Base-by-base conservation (phyloP, 2,329 filamentous ascomycete genomes). In the Monosporascus ibericus region DNA sequence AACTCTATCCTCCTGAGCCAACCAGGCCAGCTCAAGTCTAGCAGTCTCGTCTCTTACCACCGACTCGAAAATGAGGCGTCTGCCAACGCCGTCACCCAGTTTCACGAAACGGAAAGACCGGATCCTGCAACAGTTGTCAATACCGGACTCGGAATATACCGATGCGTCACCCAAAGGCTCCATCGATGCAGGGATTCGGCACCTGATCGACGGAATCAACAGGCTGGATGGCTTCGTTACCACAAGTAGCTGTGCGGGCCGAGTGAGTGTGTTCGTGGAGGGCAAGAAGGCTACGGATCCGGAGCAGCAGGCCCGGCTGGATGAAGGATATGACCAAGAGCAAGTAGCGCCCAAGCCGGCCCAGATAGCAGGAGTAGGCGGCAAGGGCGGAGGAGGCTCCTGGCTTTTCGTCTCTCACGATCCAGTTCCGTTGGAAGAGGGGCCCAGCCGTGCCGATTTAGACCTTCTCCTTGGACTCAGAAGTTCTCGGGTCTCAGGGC, bases 331-430 rank as follows among this genome's bases (percentile, higher is more conserved):
- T 27, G 34, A 30, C 44, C 49, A 55, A 30, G 54, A 54, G 42
- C 58, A 57, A 63, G 44, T 57, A 48, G 54, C 51, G 53, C 44
- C 30, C 1, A 56, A 58, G 49, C 60, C 63, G 44, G 70, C 58
- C 20, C 69, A 65, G 39, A 63, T 75, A 37, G 85, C 85, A 8
- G 82, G 84, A 3, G 79, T 86, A 1, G 90, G 91, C 1, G 92
- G 91, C 1, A 96, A 96, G 68, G 92, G 92, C 9, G 88, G 85
- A 7, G 90, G 86, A 9, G 88, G 92, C 9, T 77, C 76, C 52
- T 97, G 92, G 92, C 71, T 96, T 27, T 96, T 86, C 71, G 88
- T 96, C 50, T 92, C 89, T 50, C 92, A 97, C 72, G 85, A 90
- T 60, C 82, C 88, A 1, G 72, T 92, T 6, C 57, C 58, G 20